phyloP scores from a whole-genome alignment of 2,329 filamentous ascomycete genomes.

The Chaetomium sp. region DNA sequence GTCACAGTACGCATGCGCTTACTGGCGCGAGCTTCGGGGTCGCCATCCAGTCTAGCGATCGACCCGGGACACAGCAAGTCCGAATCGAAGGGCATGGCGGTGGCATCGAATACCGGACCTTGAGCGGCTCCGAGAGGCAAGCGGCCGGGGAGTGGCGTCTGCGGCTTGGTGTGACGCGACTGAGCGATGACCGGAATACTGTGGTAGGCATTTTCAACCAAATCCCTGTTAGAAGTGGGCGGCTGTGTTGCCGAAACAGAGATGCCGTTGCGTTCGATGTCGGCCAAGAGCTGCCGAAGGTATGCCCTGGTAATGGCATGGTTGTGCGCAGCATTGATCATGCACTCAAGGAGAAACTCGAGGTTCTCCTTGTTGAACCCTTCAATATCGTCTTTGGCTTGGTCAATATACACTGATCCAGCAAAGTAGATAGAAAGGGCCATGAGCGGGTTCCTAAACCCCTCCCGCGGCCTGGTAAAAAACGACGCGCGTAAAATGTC shows the following conservation, averaged over 20 bases:
- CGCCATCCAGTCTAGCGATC: neutral
- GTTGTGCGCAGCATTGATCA: slow-evolving; percentile 67
- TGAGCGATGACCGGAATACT: slow-evolving; percentile 45
- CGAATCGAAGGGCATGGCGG: neutral
- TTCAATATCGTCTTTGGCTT: slow-evolving; percentile 58
- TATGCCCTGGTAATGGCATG: slow-evolving; percentile 78
- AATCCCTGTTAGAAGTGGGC: slow-evolving; percentile 22
- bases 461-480: slow-evolving; percentile 57
- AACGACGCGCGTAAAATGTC: slow-evolving; percentile 70
- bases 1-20: slow-evolving; percentile 31
- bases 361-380: slow-evolving; percentile 45
- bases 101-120: slow-evolving; percentile 15
- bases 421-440: slow-evolving; percentile 83
- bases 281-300: slow-evolving; percentile 76
- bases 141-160: slow-evolving; percentile 40
- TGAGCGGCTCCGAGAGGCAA: slow-evolving; percentile 34
- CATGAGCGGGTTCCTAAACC: slow-evolving; percentile 66
- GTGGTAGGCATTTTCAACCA: slow-evolving; percentile 22
- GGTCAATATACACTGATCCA: slow-evolving; percentile 74
- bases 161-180: slow-evolving; percentile 35
- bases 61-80: neutral
- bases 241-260: slow-evolving; percentile 11
- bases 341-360: slow-evolving; percentile 70
- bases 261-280: slow-evolving; percentile 56
- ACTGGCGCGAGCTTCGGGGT: slow-evolving; percentile 17